These are phyloP conservation scores for Holtermannia corniformis DNA, from an alignment of 768 basidiomycete genomes.

Conservation along the genomic window DNA sequence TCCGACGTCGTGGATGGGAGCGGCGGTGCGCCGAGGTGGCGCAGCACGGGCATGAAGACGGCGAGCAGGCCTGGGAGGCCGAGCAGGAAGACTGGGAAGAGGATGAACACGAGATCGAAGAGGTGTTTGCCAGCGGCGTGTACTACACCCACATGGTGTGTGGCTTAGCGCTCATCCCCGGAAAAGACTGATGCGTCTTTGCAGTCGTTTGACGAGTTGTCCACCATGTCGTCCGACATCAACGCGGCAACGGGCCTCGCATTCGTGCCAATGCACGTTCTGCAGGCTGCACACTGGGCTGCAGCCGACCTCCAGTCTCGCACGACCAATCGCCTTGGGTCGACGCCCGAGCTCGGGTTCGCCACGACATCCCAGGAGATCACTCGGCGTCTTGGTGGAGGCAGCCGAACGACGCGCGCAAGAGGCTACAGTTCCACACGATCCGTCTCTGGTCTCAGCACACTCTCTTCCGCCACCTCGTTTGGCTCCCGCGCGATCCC, in stretches of 20 bases:
- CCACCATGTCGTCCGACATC: slow-evolving; percentile 60
- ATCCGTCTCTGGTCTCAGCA: background rate
- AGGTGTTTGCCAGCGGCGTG: slow-evolving; percentile 65
- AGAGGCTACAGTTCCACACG: background rate
- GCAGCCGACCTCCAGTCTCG: slow-evolving; percentile 35
- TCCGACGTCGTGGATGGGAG: slow-evolving; percentile 40
- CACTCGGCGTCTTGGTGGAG: slow-evolving; percentile 10
- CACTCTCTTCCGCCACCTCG: background rate
- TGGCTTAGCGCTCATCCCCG: slow-evolving; percentile 5
- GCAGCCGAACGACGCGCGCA: too few species aligned
- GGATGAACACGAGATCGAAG: slow-evolving; percentile 57
- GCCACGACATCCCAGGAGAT: slow-evolving; percentile 53
- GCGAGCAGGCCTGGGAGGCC: slow-evolving; percentile 10
- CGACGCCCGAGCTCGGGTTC: slow-evolving; percentile 53
- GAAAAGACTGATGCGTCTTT: background rate
- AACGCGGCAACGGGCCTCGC: slow-evolving; percentile 61
- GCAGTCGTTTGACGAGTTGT: slow-evolving; percentile 70
- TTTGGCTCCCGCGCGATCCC: background rate
- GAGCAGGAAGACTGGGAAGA: slow-evolving; percentile 29
- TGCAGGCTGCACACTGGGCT: slow-evolving; percentile 73
- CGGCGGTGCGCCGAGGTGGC: slow-evolving; percentile 9
- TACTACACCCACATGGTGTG: slow-evolving; percentile 79
- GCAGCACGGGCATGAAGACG: slow-evolving; percentile 7
- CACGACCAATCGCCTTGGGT: slow-evolving; percentile 10
- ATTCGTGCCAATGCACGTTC: slow-evolving; percentile 56